These are phyloP conservation scores for Gomphus bonarii DNA, from an alignment of 1,284 basidiomycete genomes.

Conservation along the genomic window DNA sequence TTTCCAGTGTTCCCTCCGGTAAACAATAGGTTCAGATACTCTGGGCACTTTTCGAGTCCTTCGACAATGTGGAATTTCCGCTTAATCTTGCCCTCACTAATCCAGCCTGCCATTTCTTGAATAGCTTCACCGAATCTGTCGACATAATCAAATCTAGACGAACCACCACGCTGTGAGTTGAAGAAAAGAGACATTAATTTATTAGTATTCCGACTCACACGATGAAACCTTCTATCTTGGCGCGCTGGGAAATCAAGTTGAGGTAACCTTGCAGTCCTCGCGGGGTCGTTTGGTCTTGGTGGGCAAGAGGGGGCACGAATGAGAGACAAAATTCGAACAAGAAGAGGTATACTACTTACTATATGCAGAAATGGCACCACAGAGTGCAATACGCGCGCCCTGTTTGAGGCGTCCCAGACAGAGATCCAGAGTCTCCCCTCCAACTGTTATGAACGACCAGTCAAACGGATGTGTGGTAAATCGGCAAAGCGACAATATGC, in stretches of 20 bases:
- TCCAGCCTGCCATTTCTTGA: conserved; percentile 32
- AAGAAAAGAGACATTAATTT: not conserved
- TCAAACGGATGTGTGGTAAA: not conserved
- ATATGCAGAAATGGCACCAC: conserved; percentile 74
- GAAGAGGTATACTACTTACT: conserved; percentile 32
- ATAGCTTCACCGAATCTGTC: conserved; percentile 43
- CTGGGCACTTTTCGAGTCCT: conserved; percentile 63
- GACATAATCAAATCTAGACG: conserved; percentile 53
- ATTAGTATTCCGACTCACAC: conserved; percentile 35
- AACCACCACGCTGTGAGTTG: not conserved
- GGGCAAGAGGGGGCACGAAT: not conserved
- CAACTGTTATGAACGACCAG: conserved; percentile 23
- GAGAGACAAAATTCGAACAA: not conserved
- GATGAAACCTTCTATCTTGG: conserved; percentile 76
- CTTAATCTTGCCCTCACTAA: conserved; percentile 66
- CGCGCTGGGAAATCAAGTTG: conserved; percentile 66
- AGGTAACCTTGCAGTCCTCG: conserved; percentile 51
- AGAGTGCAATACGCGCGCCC: conserved; percentile 68
- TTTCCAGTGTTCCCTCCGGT: conserved; percentile 79
- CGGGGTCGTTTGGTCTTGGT: conserved; percentile 40
- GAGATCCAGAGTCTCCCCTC: conserved; percentile 60
- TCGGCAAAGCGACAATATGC: not conserved
- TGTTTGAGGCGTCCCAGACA: conserved; percentile 65
- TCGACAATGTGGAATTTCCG: conserved; percentile 73
- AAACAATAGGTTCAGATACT: conserved; percentile 61